Base-by-base conservation (phyloP, 1,284 basidiomycete species). In the Rhodotorula sp. region DNA sequence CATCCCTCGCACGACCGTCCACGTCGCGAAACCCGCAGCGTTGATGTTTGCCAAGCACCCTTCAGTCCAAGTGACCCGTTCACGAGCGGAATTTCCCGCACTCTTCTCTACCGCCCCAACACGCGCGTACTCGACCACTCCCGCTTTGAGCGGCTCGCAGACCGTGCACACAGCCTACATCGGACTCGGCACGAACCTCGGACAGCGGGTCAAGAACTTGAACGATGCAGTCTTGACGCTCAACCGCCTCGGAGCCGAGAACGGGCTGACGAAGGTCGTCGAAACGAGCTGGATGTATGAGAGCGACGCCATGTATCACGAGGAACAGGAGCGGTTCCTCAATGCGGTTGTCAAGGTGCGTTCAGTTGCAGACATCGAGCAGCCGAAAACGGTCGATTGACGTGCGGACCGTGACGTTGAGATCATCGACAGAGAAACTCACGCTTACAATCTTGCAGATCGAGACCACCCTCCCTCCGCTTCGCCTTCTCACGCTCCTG, bases 281-380 rank as follows among this genome's bases (percentile, higher is more conserved):
- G 85, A 91, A 74, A 94, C 92, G 0, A 94, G 92, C 78, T 92
- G 94, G 81, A 80, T 99, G 81, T 99, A 99, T 79, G 90, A 97
- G 81, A 94, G 90, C 26, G 84, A 88, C 28, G 93, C 96, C 0
- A 98, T 98, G 96, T 99, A 99, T 80, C 88, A 95, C 31, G 86
- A 86, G 24, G 88, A 96, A 71, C 95, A 99, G 80, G 90, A 90
- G 31, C 81, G 84, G 40, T 99, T 99, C 81, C 85, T 91, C 71
- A 99, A 99, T 78, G 91, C 91, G 67, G 92, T 90, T 15, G 90
- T 94, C 74, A 83, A 93, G 80, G 92, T 95, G 70, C 72, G 87
- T 31, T 30, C 15, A 13, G 34, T 50, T 20, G 28, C n/a, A n/a
- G n/a, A n/a, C n/a, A n/a, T n/a, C n/a, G n/a, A n/a, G n/a, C n/a